Percentiles rank a stretch among this genome's conserved stretches.
These are phyloP conservation scores for Cyclotella sp. DNA, from an alignment of 108 stramenopile genomes.

Conservation along the genomic window DNA sequence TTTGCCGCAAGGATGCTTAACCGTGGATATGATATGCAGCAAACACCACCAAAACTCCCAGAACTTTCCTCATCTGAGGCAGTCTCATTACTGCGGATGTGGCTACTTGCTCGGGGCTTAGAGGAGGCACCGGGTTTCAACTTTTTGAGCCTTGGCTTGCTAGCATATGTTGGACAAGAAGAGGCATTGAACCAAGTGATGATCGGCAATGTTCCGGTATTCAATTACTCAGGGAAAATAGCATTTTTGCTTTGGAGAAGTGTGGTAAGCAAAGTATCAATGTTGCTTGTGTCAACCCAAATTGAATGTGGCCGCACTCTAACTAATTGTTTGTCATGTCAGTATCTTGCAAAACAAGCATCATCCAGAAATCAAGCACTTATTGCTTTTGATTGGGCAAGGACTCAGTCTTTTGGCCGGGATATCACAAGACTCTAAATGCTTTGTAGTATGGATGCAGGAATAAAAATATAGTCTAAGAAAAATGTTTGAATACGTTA, in stretches of 20 bases:
- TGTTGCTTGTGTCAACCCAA: background rate
- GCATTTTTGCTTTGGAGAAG: constrained; percentile 77
- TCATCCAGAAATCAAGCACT: constrained; percentile 78
- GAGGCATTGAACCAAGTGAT: constrained; percentile 77
- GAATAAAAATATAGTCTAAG: background rate
- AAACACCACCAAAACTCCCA: constrained; percentile 47
- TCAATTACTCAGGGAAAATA: constrained; percentile 59
- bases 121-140: constrained; percentile 59
- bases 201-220: constrained; percentile 53
- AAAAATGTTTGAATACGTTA: background rate
- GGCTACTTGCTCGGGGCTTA: constrained; percentile 61
- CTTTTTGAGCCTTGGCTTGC: constrained; percentile 78
- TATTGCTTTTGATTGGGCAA: constrained; percentile 83
- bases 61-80: constrained; percentile 16
- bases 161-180: constrained; percentile 80
- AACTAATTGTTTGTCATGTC: background rate
- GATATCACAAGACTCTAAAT: constrained; percentile 62
- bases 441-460: too few species aligned
- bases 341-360: constrained; percentile 81
- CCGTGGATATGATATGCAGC: constrained; percentile 65
- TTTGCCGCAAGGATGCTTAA: constrained; percentile 69
- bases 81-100: constrained; percentile 30
- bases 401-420: constrained; percentile 74
- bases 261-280: constrained; percentile 34
- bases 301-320: background rate